These are phyloP conservation scores for Domatiomyces globalis DNA, from an alignment of 2,329 filamentous ascomycete species.

Conservation along the genomic window DNA sequence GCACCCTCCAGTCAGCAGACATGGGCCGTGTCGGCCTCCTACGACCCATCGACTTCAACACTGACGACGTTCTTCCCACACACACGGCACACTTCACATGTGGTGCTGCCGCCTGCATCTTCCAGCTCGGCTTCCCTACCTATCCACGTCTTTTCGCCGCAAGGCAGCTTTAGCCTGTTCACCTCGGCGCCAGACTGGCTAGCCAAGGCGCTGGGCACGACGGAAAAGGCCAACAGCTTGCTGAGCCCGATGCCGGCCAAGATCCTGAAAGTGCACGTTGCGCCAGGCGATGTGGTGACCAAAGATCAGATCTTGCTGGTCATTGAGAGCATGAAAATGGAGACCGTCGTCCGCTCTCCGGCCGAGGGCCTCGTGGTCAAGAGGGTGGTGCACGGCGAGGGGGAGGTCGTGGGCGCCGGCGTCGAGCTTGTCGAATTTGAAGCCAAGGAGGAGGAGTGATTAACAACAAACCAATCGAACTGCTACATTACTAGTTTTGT, in stretches of 20 bases:
- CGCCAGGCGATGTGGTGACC: slow-evolving; percentile 64
- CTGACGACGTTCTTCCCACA: slow-evolving; percentile 68
- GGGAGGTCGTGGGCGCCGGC: slow-evolving; percentile 68
- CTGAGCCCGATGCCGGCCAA: slow-evolving; percentile 96
- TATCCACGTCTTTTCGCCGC: slow-evolving; percentile 63
- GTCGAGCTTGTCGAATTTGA: slow-evolving; percentile 63
- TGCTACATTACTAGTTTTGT: background rate
- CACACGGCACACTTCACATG: slow-evolving; percentile 63
- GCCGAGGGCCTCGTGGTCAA: slow-evolving; percentile 53
- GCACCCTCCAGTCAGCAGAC: slow-evolving; percentile 26
- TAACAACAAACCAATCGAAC: background rate
- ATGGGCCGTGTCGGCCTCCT: slow-evolving; percentile 35
- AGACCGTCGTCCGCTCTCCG: slow-evolving; percentile 66
- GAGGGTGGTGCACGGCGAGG: slow-evolving; percentile 59
- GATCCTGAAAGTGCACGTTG: slow-evolving; percentile 75
- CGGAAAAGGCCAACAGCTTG: slow-evolving; percentile 68
- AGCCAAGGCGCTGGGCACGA: slow-evolving; percentile 71
- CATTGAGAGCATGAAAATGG: slow-evolving; percentile 86
- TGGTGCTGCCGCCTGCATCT: slow-evolving; percentile 38
- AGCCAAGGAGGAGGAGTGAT: slow-evolving; percentile 24
- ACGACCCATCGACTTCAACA: slow-evolving; percentile 32
- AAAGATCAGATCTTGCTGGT: slow-evolving; percentile 82
- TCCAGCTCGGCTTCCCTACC: slow-evolving; percentile 23
- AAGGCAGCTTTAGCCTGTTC: slow-evolving; percentile 42
- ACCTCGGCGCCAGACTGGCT: slow-evolving; percentile 59